Conservation (phyloP, 768 basidiomycete species). For the Chalciporus pseudorubinellus region DNA sequence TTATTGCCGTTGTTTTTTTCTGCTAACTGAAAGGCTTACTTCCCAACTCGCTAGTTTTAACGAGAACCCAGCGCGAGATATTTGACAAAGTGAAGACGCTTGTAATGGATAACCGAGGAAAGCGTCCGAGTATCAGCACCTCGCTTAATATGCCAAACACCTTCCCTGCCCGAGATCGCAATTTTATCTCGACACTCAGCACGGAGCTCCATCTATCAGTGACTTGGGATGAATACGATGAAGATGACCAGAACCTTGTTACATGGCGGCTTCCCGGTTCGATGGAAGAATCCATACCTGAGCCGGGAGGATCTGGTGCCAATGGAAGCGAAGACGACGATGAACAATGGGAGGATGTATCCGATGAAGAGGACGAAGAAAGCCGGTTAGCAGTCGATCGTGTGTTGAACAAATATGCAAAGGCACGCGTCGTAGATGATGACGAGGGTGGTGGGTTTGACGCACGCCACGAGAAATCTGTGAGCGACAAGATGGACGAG, state of each 20-base stretch:
- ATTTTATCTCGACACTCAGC: constrained; percentile 74
- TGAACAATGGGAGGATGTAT: constrained; percentile 47
- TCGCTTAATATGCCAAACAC: constrained; percentile 71
- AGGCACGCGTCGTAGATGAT: constrained; percentile 72
- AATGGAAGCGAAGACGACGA: constrained; percentile 53
- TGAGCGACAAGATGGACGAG: constrained; percentile 83
- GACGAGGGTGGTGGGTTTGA: constrained; percentile 77
- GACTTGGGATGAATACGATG: constrained; percentile 94
- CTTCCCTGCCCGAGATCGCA: constrained; percentile 76
- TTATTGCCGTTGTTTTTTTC: neutral
- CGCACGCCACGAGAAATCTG: constrained; percentile 64
- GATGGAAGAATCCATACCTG: constrained; percentile 34
- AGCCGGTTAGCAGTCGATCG: constrained; percentile 70
- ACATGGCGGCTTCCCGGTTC: constrained; percentile 61
- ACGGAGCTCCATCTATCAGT: constrained; percentile 73
- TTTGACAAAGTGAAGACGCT: constrained; percentile 79
- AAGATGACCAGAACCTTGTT: constrained; percentile 73
- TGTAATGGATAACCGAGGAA: constrained; percentile 47
- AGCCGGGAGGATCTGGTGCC: constrained; percentile 30
- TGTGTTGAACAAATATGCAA: constrained; percentile 84
- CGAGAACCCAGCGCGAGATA: constrained; percentile 68
- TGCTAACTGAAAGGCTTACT: neutral
- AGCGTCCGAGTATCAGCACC: constrained; percentile 28
- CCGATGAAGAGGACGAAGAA: constrained; percentile 66
- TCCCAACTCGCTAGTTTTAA: constrained; percentile 52